Conservation (phyloP, 257 asterid genomes). For the Nicotiana paniculata region DNA sequence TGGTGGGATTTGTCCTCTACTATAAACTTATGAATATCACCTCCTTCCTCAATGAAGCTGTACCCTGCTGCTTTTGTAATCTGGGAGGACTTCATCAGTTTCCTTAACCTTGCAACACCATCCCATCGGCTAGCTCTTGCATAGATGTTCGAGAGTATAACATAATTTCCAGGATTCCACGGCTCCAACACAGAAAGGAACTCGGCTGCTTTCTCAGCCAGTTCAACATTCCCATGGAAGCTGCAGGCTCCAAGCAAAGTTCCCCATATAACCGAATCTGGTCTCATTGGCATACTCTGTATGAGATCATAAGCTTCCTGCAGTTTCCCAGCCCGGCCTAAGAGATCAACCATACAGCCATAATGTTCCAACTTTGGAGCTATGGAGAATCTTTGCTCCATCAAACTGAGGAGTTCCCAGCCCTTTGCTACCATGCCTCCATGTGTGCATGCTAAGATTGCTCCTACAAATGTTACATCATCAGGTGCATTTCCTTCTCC, state of each 20-base stretch:
- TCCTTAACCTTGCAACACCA: constrained; percentile 65
- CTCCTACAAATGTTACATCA: constrained; percentile 82
- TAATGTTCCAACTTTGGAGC: constrained; percentile 29
- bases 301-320: constrained; percentile 59
- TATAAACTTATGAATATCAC: constrained; percentile 56
- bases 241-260: constrained; percentile 78
- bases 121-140: constrained; percentile 63
- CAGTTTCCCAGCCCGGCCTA: constrained; percentile 69
- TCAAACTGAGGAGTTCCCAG: constrained; percentile 41
- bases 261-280: constrained; percentile 90
- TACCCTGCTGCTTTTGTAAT: constrained; percentile 69
- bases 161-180: constrained; percentile 77
- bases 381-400: constrained; percentile 31
- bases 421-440: constrained; percentile 66
- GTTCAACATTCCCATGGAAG: constrained; percentile 62
- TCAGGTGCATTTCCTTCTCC: constrained; percentile 52
- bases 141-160: constrained; percentile 75
- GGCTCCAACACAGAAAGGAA: constrained; percentile 59
- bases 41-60: constrained; percentile 81
- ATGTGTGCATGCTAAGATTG: constrained; percentile 77
- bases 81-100: constrained; percentile 57
- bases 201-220: constrained; percentile 66
- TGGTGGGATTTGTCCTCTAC: constrained; percentile 74
- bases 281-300: constrained; percentile 66
- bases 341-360: constrained; percentile 80